Evolutionary conservation across 2,329 filamentous ascomycete species (phyloP), one percentile per base, ranked within the genome.

Genomic region (Remersonia thermophila): DNA sequence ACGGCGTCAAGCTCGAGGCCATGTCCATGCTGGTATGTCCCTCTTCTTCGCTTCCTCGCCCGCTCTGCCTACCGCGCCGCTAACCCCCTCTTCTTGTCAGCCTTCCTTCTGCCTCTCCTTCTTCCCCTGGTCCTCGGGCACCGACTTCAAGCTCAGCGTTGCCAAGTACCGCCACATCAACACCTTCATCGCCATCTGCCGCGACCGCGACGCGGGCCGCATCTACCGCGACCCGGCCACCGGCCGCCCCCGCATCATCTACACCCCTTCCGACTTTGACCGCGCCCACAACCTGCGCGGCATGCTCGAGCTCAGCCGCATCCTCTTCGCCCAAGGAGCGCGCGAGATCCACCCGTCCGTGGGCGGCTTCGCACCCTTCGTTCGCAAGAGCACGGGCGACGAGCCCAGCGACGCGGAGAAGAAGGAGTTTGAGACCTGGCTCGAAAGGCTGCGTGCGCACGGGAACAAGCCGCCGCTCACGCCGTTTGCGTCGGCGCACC

Each of bases 1-100:
- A 95, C 49, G 89, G 89, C 27, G 68, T 70, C 33, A 93, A 93
- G 56, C 64, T 95, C 18, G 86, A 95, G 63, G 67, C 77, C 8
- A 73, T 73, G 2, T 72, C 71, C 49, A 87, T 91, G 80, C 47
- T 76, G 38, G 45, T 46, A 25, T 13, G 36, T 16, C 13, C 12
- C 26, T 32, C 26, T 27, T 3, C 27, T 20, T n/a, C 27, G 27
- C 15, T 14, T 7, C 18, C 4, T 28, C 3, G 2, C 9, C 14
- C 9, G 11, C 23, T 18, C 12, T 11, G 4, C 13, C 9, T 9
- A n/a, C n/a, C n/a, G n/a, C 13, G 4, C 9, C 15, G 13, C 23
- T 27, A 13, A 20, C 27, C 26, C n/a, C 41, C 28, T 27, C 28
- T 4, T 8, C 18, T 7, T 11, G 7, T 13, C 51, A 85, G 51